Evolutionary conservation across 192 early-diverging fungal genomes (phyloP).

Genomic region (Backusella luteola): DNA sequence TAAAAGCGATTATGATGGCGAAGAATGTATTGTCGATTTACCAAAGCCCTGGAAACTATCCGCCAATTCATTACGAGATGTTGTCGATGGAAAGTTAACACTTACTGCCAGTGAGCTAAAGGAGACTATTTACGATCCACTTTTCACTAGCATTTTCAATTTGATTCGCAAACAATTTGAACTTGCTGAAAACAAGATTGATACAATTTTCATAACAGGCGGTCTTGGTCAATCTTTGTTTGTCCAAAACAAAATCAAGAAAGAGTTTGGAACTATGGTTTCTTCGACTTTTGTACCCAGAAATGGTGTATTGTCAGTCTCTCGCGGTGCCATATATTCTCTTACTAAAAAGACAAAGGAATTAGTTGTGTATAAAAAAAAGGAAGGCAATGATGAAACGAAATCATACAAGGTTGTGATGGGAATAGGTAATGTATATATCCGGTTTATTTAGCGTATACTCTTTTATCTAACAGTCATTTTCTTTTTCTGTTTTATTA

Average conservation of each 20-base stretch:
- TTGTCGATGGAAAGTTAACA: slow-evolving; percentile 26
- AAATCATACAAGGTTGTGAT: not conserved
- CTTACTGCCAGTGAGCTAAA: slow-evolving; percentile 37
- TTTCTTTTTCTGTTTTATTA: not conserved
- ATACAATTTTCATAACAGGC: slow-evolving; percentile 54
- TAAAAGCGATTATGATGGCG: not conserved
- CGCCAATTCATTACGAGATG: not conserved
- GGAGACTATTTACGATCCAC: slow-evolving; percentile 45
- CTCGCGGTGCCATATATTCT: not conserved
- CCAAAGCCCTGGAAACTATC: not conserved
- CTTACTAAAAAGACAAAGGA: not conserved
- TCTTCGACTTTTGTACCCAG: not conserved
- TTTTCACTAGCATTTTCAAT: slow-evolving; percentile 34
- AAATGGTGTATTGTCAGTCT: not conserved
- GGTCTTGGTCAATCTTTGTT: slow-evolving; percentile 46
- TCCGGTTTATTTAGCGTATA: not conserved
- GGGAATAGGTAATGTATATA: not conserved
- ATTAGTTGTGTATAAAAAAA: not conserved
- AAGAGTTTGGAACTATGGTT: not conserved
- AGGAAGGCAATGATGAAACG: not conserved
- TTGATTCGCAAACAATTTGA: slow-evolving; percentile 44
- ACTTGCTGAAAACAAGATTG: slow-evolving; percentile 24
- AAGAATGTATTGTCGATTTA: not conserved
- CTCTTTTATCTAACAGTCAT: not conserved
- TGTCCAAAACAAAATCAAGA: not conserved